phyloP scores from a whole-genome alignment of 2,329 filamentous ascomycete species.

The Elsinoe arachidis region DNA sequence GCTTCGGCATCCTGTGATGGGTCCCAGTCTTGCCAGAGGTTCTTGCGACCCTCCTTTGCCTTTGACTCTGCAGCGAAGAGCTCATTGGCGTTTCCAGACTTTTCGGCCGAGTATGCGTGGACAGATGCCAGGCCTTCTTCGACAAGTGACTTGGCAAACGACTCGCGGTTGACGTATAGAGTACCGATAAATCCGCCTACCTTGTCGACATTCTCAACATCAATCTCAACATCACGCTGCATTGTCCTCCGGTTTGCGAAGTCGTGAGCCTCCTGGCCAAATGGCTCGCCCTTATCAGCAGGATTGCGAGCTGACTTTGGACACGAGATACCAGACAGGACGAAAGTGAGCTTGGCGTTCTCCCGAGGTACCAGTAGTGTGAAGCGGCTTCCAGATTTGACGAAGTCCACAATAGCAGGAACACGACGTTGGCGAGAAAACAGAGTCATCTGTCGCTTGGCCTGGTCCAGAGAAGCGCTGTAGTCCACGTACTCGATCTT shows the following conservation, averaged over 20 bases:
- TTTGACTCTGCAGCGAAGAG: slow-evolving; percentile 78
- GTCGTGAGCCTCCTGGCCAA: slow-evolving; percentile 88
- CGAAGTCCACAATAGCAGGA: slow-evolving; percentile 89
- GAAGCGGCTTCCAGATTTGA: slow-evolving; percentile 93
- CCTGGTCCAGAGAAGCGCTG: slow-evolving; percentile 87
- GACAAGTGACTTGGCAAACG: slow-evolving; percentile 84
- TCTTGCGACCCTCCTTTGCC: slow-evolving; percentile 82
- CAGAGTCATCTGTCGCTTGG: slow-evolving; percentile 83
- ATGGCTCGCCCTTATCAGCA: slow-evolving; percentile 78
- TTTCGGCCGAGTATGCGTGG: slow-evolving; percentile 91
- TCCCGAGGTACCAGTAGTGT: slow-evolving; percentile 86
- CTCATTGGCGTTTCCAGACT: slow-evolving; percentile 80
- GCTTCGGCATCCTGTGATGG: slow-evolving; percentile 71
- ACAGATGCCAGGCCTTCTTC: slow-evolving; percentile 91
- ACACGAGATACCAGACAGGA: slow-evolving; percentile 84
- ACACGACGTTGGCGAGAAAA: slow-evolving; percentile 87
- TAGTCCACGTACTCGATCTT: slow-evolving; percentile 77
- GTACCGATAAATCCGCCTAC: slow-evolving; percentile 95
- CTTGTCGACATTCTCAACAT: slow-evolving; percentile 92
- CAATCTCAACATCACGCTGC: slow-evolving; percentile 92
- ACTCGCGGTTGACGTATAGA: slow-evolving; percentile 88
- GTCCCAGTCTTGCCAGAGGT: slow-evolving; percentile 90
- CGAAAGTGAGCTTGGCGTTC: slow-evolving; percentile 87
- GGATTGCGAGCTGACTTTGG: slow-evolving; percentile 76
- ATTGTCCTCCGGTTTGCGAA: slow-evolving; percentile 80